Evolutionary conservation across 257 asterid species (phyloP).

Genomic region (Lycium barbarum): DNA sequence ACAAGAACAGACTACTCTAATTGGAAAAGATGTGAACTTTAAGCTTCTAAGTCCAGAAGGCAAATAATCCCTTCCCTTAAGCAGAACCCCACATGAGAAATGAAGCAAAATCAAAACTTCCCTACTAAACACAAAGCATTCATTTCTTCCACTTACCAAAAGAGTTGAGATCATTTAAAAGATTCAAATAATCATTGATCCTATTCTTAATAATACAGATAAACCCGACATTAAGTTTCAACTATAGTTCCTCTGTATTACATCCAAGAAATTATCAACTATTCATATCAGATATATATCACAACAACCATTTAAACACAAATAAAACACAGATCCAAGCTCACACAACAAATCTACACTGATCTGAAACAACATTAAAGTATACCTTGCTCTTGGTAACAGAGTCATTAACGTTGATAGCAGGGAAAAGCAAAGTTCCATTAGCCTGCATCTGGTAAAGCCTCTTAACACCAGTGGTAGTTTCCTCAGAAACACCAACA

Average conservation of each 20-base stretch:
- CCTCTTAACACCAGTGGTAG: conserved; percentile 95
- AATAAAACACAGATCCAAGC: not conserved
- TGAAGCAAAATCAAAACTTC: not conserved
- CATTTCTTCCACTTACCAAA: not conserved
- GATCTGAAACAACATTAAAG: not conserved
- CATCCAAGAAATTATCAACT: not conserved
- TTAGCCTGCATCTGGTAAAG: conserved; percentile 86
- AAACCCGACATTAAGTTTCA: not conserved
- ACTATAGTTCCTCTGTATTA: not conserved
- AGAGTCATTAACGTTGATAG: conserved; percentile 83
- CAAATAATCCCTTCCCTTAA: not conserved
- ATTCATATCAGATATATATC: conserved; percentile 26
- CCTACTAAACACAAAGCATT: not conserved
- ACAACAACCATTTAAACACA: not conserved
- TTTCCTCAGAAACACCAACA: conserved; percentile 92
- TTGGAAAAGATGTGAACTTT: not conserved
- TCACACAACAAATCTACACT: not conserved
- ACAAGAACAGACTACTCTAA: not conserved
- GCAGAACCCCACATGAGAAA: not conserved
- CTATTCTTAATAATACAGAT: not conserved
- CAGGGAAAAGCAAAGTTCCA: conserved; percentile 81
- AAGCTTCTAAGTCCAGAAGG: not conserved
- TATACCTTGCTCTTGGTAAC: conserved; percentile 96
- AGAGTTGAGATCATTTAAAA: not conserved
- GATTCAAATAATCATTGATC: not conserved